These are phyloP conservation scores for Sistotremastrum niveocremeum DNA, from an alignment of 768 basidiomycete species.

Conservation along the genomic window DNA sequence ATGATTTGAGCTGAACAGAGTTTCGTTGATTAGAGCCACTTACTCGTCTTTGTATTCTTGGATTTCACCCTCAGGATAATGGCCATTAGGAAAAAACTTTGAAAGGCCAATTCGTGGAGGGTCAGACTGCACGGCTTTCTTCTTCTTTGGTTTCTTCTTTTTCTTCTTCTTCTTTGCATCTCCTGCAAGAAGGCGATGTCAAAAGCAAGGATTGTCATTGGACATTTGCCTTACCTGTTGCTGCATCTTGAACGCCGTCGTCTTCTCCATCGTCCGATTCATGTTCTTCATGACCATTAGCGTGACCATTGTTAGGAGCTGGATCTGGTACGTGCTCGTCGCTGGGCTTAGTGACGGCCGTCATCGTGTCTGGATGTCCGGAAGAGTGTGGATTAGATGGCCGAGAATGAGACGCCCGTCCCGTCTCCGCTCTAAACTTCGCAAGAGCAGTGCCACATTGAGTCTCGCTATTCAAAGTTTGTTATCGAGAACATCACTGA, in stretches of 20 bases:
- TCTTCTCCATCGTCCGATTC: conserved; percentile 18
- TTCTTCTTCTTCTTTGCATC: conserved; percentile 82
- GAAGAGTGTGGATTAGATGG: too few species aligned
- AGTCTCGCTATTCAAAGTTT: too few species aligned
- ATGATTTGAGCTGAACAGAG: background rate
- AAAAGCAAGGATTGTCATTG: background rate
- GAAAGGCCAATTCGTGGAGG: conserved; percentile 83
- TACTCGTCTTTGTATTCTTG: conserved; percentile 89
- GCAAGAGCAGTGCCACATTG: too few species aligned
- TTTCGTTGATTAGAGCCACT: conserved; percentile 19
- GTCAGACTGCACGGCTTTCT: conserved; percentile 70
- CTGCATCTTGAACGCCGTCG: conserved; percentile 9
- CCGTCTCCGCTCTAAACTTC: too few species aligned
- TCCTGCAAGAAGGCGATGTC: background rate
- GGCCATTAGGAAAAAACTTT: conserved; percentile 76
- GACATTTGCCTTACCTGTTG: conserved; percentile 3
- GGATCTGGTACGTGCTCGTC: background rate
- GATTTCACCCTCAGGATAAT: conserved; percentile 85
- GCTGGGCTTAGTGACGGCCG: too few species aligned
- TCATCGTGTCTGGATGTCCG: too few species aligned
- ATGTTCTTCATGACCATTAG: conserved; percentile 10
- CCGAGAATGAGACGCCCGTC: too few species aligned
- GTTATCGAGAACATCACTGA: too few species aligned
- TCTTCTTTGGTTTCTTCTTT: conserved; percentile 73
- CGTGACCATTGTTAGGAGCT: conserved; percentile 1